Percentiles rank a stretch among this genome's conserved stretches.
Conservation (phyloP, 2,329 filamentous ascomycete genomes). For the Xylaria sp. region DNA sequence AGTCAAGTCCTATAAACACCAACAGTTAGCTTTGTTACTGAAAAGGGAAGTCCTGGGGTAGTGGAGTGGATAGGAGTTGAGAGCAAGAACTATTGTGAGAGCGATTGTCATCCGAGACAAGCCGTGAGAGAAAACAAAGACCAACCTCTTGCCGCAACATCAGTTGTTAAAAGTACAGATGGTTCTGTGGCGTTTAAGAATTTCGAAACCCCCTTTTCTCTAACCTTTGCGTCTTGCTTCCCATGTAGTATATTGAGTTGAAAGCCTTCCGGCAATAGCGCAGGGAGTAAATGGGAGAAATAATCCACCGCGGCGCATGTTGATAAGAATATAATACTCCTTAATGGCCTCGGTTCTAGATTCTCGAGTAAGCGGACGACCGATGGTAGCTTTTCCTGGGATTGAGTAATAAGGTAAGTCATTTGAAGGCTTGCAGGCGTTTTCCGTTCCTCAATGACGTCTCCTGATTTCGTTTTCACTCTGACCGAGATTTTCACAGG, state of each 20-base stretch:
- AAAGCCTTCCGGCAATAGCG: conserved; percentile 74
- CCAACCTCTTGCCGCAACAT: conserved; percentile 80
- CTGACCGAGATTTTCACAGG: conserved; percentile 95
- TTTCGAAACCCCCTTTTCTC: conserved; percentile 85
- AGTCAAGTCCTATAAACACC: conserved; percentile 71
- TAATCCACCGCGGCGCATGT: conserved; percentile 97
- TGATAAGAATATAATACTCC: conserved; percentile 90
- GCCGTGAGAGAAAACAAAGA: not conserved
- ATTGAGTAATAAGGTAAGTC: conserved; percentile 79
- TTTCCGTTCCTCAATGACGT: conserved; percentile 77
- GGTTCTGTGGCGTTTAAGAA: conserved; percentile 81
- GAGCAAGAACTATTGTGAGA: not conserved
- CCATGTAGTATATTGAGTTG: conserved; percentile 85
- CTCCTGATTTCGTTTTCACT: conserved; percentile 79
- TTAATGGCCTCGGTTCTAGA: conserved; percentile 79
- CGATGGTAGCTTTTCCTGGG: conserved; percentile 82
- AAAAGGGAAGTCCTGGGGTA: not conserved
- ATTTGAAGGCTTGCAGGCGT: conserved; percentile 95
- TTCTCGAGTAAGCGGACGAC: conserved; percentile 75
- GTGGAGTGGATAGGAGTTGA: not conserved
- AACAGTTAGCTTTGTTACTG: conserved; percentile 11
- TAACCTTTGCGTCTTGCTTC: conserved; percentile 87
- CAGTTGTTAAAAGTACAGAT: conserved; percentile 88
- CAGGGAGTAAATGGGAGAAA: conserved; percentile 82
- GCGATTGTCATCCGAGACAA: too few species aligned